Evolutionary conservation across 2,329 filamentous ascomycete species (phyloP), one percentile per base, ranked within the genome.

Genomic region (Teratosphaeria epicoccoides): DNA sequence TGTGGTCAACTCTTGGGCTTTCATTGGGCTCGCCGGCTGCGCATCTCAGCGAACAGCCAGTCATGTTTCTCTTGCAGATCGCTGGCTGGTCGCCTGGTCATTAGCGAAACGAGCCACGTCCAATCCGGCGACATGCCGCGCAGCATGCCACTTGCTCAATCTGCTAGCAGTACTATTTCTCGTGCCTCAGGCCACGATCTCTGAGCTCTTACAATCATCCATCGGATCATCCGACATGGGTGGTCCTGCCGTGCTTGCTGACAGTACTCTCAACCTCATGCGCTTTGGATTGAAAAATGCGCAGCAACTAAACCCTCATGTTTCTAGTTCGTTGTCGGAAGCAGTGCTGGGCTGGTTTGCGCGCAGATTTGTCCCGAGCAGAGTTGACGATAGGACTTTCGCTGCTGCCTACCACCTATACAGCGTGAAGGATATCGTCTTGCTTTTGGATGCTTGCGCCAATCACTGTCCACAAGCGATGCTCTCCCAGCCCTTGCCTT

Each of bases 261-360:
- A 97, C 65, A 82, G 88, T 1, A 85, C 87, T 2, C 73, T 91
- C 17, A 73, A 77, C 2, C 68, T 98, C 40, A 87, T 95, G 80
- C 73, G 78, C 14, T 78, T 79, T 50, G 68, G 94, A 43, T 73
- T 93, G 29, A 77, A 82, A 51, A 72, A 82, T 40, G 80, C 82
- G 49, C 82, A 85, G 58, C 76, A 79, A 24, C 78, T 84, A 60
- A 81, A 85, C 44, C 85, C 87, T 1, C 83, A 80, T 52, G 79
- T 80, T 29, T 86, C 80, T 57, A 79, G 83, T 58, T 75, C 76
- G 37, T 85, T 83, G 3, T 83, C 81, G 33, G 85, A 82, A 57
- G 81, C 86, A 60, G 77, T 93, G 29, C 79, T 93, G 51, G 78
- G 82, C 60, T 98, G 93, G 93, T 68, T 93, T 1, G 83, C 89